Conservation (phyloP, 495 filamentous ascomycete species). For the Aspergillus taichungensis region DNA sequence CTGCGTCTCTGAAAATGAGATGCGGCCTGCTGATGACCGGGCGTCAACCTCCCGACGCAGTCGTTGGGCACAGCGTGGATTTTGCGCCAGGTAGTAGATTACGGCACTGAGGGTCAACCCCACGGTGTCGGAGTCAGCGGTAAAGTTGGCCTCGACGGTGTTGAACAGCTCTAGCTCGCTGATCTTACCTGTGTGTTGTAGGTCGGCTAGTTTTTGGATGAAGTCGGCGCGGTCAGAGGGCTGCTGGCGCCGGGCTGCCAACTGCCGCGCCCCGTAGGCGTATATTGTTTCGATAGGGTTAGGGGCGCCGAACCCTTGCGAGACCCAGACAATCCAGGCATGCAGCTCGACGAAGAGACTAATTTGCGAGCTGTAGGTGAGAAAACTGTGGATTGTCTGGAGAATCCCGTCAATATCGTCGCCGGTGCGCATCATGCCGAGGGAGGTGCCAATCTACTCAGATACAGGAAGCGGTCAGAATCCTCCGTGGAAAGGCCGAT, state of each 20-base stretch:
- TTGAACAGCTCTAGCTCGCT: not conserved
- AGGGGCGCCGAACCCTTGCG: not conserved
- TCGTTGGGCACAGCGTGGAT: constrained; percentile 10
- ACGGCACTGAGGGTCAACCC: constrained; percentile 15
- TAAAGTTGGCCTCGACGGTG: constrained; percentile 19
- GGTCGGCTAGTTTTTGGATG: not conserved
- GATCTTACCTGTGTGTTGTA: not conserved
- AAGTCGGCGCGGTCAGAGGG: not conserved
- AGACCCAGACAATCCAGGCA: not conserved
- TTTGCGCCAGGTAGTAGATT: constrained; percentile 17
- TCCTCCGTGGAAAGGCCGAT: too few species aligned
- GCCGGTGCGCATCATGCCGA: constrained; percentile 1
- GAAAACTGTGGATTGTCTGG: not conserved
- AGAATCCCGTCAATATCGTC: not conserved
- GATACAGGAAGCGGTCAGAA: too few species aligned
- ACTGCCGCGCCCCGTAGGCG: not conserved
- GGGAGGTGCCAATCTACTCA: constrained; percentile 5
- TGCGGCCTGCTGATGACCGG: constrained; percentile 4
- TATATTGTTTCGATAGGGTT: not conserved
- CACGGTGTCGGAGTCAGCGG: constrained; percentile 26
- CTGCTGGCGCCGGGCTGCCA: not conserved
- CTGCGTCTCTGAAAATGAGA: constrained; percentile 16
- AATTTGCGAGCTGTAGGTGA: not conserved
- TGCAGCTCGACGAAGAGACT: constrained; percentile 2
- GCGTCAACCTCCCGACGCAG: constrained; percentile 21